phyloP scores from a whole-genome alignment of 2,329 filamentous ascomycete genomes.

The Pestalotiopsis sp. region DNA sequence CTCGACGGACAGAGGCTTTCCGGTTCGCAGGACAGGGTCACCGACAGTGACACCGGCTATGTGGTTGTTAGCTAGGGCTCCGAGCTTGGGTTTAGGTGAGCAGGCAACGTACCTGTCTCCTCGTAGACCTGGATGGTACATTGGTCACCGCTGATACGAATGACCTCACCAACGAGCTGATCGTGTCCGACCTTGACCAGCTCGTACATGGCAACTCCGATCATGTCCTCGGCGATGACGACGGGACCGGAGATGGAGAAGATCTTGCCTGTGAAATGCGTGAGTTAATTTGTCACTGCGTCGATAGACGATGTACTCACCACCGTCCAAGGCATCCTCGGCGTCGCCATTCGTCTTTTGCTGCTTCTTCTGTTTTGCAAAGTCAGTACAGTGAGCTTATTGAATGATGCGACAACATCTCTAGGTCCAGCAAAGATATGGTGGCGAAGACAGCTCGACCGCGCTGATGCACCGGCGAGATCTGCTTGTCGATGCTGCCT shows the following conservation, averaged over 20 bases:
- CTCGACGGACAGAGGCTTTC: conserved; percentile 96
- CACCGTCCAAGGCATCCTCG: conserved; percentile 27
- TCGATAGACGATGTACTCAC: conserved; percentile 18
- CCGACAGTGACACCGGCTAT: conserved; percentile 92
- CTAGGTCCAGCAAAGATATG: too few species aligned
- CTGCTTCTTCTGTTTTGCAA: conserved; percentile 12
- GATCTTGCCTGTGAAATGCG: conserved; percentile 54
- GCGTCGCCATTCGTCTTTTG: conserved; percentile 33
- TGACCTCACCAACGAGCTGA: conserved; percentile 93
- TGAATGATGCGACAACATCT: background rate
- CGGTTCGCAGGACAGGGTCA: conserved; percentile 86
- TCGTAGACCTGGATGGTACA: conserved; percentile 99
- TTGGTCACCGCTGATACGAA: conserved; percentile 94
- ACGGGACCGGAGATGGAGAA: conserved; percentile 76
- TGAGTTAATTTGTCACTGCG: conserved; percentile 13
- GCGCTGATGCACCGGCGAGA: background rate
- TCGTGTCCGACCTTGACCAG: conserved; percentile 94
- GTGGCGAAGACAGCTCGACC: background rate
- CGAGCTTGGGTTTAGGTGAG: background rate
- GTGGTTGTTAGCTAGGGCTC: conserved; percentile 7
- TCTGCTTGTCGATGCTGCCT: background rate
- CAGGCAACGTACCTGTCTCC: conserved; percentile 75
- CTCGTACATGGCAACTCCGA: conserved; percentile 99
- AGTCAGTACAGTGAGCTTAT: background rate
- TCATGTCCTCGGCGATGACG: conserved; percentile 97